Base-by-base conservation (phyloP, 1,139 yeast species). In the Petasospora fabianii region DNA sequence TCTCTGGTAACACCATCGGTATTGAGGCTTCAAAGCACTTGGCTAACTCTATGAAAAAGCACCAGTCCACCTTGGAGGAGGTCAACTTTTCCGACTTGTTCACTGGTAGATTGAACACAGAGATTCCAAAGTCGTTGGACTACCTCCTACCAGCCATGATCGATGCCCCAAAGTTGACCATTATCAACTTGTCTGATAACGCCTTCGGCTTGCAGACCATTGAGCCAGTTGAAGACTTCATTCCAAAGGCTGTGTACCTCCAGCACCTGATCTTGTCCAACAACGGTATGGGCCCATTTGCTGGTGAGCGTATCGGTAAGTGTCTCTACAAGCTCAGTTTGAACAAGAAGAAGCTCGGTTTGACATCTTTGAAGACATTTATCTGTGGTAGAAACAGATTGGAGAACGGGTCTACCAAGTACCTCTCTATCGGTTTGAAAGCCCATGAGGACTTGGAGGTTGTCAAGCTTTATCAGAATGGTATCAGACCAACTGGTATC, bases 211-310 rank as follows among this genome's bases (percentile, higher is more conserved):
- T 92, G 58, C 95, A 94, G 60, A 85, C 97, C 24, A 87, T 92
- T 47, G 95, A 84, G 46, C 95, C 94, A 12, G 74, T 92, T 46
- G 96, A 90, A 58, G 71, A 68, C 27, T 90, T 83, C 55, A 69
- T 94, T 48, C 67, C 85, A 13, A 73, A 80, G 53, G 96, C 95
- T 34, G 72, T 77, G 14, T 80, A 95, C 19, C 66, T 92, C 43
- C 83, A 85, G 61, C 96, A 92, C 59, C 74, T 94, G 60, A 80
- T 86, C 48, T 70, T 94, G 49, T 84, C 96, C 34, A 92, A 92
- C 65, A 92, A 94, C 61, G 98, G 98, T 40, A 82, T 92, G 79
- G 98, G 98, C 17, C 98, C 98, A 22, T 84, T 84, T 62, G 96
- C 97, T 0, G 98, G 98, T 53, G 83, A 94, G 39, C 76, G 96